These are phyloP conservation scores for Gymnopus androsaceus DNA, from an alignment of 1,284 basidiomycete genomes.

Conservation along the genomic window DNA sequence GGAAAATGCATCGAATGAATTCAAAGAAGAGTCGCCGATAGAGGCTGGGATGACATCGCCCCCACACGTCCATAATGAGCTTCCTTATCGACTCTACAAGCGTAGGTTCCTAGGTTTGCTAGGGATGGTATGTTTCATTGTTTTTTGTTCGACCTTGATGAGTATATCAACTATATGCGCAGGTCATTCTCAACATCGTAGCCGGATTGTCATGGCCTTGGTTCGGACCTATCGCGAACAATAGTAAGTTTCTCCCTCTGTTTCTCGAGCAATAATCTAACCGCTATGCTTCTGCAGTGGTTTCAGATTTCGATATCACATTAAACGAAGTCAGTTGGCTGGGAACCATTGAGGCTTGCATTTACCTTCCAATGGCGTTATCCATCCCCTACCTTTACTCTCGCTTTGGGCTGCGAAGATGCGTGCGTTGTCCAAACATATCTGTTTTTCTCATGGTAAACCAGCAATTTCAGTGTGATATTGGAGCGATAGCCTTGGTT, in stretches of 20 bases:
- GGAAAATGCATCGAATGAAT: neutral
- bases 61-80: neutral
- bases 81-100: slow-evolving; percentile 64
- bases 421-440: slow-evolving; percentile 57
- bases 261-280: neutral
- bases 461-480: slow-evolving; percentile 47
- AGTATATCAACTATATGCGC: neutral
- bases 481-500: slow-evolving; percentile 55
- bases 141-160: neutral
- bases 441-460: neutral
- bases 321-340: slow-evolving; percentile 77
- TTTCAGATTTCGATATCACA: slow-evolving; percentile 59
- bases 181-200: slow-evolving; percentile 64
- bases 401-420: slow-evolving; percentile 60
- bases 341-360: slow-evolving; percentile 61
- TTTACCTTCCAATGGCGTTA: slow-evolving; percentile 64
- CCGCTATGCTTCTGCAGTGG: slow-evolving; percentile 41
- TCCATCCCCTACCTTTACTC: slow-evolving; percentile 55
- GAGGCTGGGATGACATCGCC: neutral
- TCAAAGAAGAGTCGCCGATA: neutral
- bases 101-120: slow-evolving; percentile 63
- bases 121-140: slow-evolving; percentile 47
- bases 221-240: slow-evolving; percentile 78
- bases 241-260: slow-evolving; percentile 47
- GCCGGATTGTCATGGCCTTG: slow-evolving; percentile 65